Evolutionary conservation across 176 grass and related monocot species (phyloP).

Genomic region (Neostapfia colusana): DNA sequence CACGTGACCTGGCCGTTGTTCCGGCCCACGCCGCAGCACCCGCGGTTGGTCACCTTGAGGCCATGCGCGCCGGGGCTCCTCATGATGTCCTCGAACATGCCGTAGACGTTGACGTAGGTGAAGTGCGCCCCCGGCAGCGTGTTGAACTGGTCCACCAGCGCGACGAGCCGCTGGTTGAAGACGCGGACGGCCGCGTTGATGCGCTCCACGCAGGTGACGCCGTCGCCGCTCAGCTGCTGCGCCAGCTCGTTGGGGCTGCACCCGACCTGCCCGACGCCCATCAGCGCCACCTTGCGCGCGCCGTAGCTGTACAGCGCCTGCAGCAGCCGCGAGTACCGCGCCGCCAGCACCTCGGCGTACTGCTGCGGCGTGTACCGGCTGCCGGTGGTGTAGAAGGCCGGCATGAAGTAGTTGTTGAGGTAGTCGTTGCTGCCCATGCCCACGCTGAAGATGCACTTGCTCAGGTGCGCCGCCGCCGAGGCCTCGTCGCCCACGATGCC

Average conservation of each 20-base stretch:
- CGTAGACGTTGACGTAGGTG: constrained; percentile 79
- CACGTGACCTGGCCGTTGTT: constrained; percentile 97
- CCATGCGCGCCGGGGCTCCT: constrained; percentile 45
- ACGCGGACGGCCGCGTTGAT: constrained; percentile 74
- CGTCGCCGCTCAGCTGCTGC: constrained; percentile 63
- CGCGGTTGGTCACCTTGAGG: constrained; percentile 60
- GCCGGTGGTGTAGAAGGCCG: constrained; percentile 54
- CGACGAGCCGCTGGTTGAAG: constrained; percentile 66
- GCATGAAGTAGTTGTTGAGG: constrained; percentile 99
- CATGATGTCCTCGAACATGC: constrained; percentile 69
- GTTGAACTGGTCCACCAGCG: constrained; percentile 70
- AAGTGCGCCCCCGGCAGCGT: constrained; percentile 67
- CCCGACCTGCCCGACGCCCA: constrained; percentile 79
- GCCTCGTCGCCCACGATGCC: constrained; percentile 60
- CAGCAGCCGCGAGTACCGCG: constrained; percentile 66
- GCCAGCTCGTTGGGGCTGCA: constrained; percentile 88
- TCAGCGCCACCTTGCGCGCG: constrained; percentile 81
- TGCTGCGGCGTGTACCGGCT: constrained; percentile 70
- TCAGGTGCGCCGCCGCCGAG: constrained; percentile 60
- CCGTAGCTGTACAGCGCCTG: constrained; percentile 66
- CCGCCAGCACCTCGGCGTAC: constrained; percentile 63
- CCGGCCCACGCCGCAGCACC: constrained; percentile 91
- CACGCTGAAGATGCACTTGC: constrained; percentile 79
- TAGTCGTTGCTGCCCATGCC: constrained; percentile 98
- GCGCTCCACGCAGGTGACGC: constrained; percentile 50